These are phyloP conservation scores for Ophiosphaerella herpotricha DNA, from an alignment of 2,329 filamentous ascomycete species.

Conservation along the genomic window DNA sequence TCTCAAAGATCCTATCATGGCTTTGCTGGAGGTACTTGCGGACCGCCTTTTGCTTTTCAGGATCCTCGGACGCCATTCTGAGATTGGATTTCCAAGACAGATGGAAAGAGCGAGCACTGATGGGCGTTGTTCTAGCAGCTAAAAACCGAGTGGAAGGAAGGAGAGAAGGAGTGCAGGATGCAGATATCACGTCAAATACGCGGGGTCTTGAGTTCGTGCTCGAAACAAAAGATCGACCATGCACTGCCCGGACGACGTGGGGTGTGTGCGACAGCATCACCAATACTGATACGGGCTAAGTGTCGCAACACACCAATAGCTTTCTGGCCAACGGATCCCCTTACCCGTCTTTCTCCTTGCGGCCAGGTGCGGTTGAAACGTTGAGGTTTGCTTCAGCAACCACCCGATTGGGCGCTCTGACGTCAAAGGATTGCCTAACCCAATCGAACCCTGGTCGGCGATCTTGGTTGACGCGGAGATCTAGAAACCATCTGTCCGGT, in stretches of 20 bases:
- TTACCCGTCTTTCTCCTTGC: conserved; percentile 1
- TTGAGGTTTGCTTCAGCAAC: conserved; percentile 22
- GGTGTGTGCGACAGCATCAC: conserved; percentile 28
- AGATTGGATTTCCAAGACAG: conserved; percentile 10
- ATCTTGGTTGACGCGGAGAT: conserved; percentile 23
- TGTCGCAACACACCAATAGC: conserved; percentile 6
- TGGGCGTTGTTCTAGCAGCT: not conserved
- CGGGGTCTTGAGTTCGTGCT: conserved; percentile 1
- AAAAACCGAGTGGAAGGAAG: not conserved
- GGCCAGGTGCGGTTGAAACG: conserved; percentile 25
- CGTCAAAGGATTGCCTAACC: conserved; percentile 22
- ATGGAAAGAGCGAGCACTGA: not conserved
- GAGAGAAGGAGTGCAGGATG: not conserved
- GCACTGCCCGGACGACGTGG: conserved; percentile 23
- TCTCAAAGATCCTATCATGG: conserved; percentile 70
- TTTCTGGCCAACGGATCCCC: not conserved
- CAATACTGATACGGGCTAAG: conserved; percentile 18
- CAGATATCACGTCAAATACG: conserved; percentile 10
- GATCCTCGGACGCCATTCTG: conserved; percentile 29
- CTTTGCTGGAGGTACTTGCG: conserved; percentile 63
- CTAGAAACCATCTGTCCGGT: conserved; percentile 1
- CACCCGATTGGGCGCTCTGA: conserved; percentile 36
- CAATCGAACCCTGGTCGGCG: conserved; percentile 20
- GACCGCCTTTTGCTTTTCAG: conserved; percentile 28
- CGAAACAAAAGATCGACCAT: conserved; percentile 11